Base-by-base conservation (phyloP, 2,329 filamentous ascomycete genomes). In the Ophiostoma triangulosporum region DNA sequence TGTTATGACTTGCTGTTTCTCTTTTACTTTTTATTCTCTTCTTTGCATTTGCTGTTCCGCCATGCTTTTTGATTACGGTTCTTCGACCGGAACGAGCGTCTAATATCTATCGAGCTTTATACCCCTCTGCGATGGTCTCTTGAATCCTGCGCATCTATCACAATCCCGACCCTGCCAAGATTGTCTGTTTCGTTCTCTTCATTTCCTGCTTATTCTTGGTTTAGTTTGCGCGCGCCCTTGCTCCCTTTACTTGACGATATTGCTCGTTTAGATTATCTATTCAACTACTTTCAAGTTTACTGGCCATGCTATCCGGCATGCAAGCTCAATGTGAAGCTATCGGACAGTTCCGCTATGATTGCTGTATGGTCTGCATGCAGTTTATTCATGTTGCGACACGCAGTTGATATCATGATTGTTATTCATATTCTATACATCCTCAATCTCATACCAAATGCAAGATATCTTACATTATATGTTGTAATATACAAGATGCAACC, bases 81-180 rank as follows among this genome's bases (percentile, higher is more conserved):
- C n/a, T 43, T 43, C 38, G 20, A 11, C 7, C 5, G 36, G 40
- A 35, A 43, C 17, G 29, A 51, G 22, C 48, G 32, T 36, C 14
- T 24, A 48, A 36, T 32, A 38, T 45, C 40, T 26, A 46, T 46
- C 43, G 26, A 46, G 43, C 26, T 32, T n/a, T 31, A 26, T 17
- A 17, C 15, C 20, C 32, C 48, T 31, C 17, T 40, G 49, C 53
- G 33, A 45, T 52, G 53, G 43, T 52, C 48, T 24, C 51, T 51
- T 45, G 36, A 38, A 43, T 45, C 51, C 32, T 54, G 40, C 17
- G 40, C 38, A 49, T 49, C 48, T 11, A 48, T 31, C 22, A 51
- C 15, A 14, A 50, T 27, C 36, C 38, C 48, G 38, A 54, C 52
- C 4, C 49, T 27, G 17, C 45, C 29, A n/a, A 17, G 9, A 17